These are phyloP conservation scores for Teratosphaeria epicoccoides DNA, from an alignment of 2,329 filamentous ascomycete genomes.

Conservation along the genomic window DNA sequence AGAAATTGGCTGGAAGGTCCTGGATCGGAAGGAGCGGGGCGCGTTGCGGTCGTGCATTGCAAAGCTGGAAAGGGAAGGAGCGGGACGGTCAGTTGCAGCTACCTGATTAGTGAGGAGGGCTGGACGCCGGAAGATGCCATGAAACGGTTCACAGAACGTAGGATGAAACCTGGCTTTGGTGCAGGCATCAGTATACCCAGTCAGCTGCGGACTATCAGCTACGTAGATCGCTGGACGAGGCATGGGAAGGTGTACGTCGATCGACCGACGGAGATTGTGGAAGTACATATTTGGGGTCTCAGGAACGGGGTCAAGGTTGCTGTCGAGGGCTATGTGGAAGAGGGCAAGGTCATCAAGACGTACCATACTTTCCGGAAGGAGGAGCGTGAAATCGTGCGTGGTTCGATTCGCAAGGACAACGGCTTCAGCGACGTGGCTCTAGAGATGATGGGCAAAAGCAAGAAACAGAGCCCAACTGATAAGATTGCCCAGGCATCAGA, in stretches of 20 bases:
- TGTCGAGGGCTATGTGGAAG: conserved; percentile 76
- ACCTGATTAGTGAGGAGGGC: conserved; percentile 77
- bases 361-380: conserved; percentile 68
- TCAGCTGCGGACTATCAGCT: conserved; percentile 76
- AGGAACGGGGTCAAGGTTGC: conserved; percentile 78
- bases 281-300: conserved; percentile 83
- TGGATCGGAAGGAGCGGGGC: conserved; percentile 26
- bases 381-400: conserved; percentile 58
- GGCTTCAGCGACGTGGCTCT: conserved; percentile 38
- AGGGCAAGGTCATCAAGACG: conserved; percentile 73
- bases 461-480: conserved; percentile 13
- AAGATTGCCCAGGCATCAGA: conserved; percentile 8
- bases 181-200: conserved; percentile 86
- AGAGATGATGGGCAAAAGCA: conserved; percentile 20
- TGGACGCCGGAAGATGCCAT: conserved; percentile 56
- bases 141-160: conserved; percentile 61
- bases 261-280: conserved; percentile 69
- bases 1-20: conserved; percentile 63
- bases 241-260: conserved; percentile 70
- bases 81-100: conserved; percentile 78
- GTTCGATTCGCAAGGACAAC: conserved; percentile 36
- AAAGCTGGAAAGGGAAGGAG: conserved; percentile 94
- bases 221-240: conserved; percentile 78
- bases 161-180: conserved; percentile 85
- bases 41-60: conserved; percentile 88